Base-by-base conservation (phyloP, 257 asterid species). In the Cordia subcordata region DNA sequence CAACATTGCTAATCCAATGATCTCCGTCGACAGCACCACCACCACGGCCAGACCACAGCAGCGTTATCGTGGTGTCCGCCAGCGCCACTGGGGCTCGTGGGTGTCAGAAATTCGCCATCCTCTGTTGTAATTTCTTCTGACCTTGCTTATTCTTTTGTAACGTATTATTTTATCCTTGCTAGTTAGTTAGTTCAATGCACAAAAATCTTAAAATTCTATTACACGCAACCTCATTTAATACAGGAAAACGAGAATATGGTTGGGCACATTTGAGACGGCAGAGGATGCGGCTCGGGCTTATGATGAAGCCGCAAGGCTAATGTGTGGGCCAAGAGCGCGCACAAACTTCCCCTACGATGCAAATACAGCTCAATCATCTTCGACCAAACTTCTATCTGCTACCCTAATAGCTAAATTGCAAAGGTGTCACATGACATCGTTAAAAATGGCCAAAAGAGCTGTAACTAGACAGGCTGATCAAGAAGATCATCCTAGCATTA, bases 41-140 rank as follows among this genome's bases (percentile, higher is more conserved):
- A 17, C 23, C 56, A 86, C 83, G 95, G 79, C 74, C 16, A 64
- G 80, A 70, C 74, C 79, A 0, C 88, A 83, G 55, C 91, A 77
- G 14, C 77, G 88, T 8, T 86, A 77, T 52, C 82, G 94, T 8
- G 96, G 96, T 11, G 94, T 87, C 50, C 84, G 96, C 16, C 96
- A 87, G 39, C 75, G 96, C 12, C 96, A 80, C 21, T 84, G 94
- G 96, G 96, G 96, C 32, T 87, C 95, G 33, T 87, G 96, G 96
- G 94, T 84, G 21, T 82, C 96, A 16, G 96, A 87, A 78, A 87
- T 87, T 58, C 96, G 94, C 13, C 96, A 84, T 55, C 96, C 96
- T 49, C 52, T 82, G 19, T 53, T 87, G 96, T 84, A 78, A 75
- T 62, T 17, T 16, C 58, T 33, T 64, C 55, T 39, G 6, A 27